These are phyloP conservation scores for Lojkania enalia DNA, from an alignment of 2,329 filamentous ascomycete genomes.

Conservation along the genomic window DNA sequence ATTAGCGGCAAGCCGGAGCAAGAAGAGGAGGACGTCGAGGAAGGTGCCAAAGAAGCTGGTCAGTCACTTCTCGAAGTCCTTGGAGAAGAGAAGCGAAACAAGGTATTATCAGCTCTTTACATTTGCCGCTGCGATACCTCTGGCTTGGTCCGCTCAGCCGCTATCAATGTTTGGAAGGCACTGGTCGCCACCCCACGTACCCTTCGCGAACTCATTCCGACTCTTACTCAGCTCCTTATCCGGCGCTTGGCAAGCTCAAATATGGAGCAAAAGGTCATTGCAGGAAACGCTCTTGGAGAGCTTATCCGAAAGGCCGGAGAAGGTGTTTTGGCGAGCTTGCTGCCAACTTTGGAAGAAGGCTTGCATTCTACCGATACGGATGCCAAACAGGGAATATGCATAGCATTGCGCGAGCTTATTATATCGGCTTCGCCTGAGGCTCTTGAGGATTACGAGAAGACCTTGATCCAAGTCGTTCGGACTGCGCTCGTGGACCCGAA, in stretches of 20 bases:
- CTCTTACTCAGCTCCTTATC: constrained; percentile 92
- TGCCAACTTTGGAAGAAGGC: constrained; percentile 91
- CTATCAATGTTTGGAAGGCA: constrained; percentile 95
- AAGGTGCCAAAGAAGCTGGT: constrained; percentile 81
- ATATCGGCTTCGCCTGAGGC: constrained; percentile 84
- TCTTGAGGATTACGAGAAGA: constrained; percentile 92
- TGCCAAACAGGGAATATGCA: constrained; percentile 95
- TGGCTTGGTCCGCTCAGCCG: constrained; percentile 83
- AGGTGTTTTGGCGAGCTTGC: constrained; percentile 80
- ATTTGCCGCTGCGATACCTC: constrained; percentile 98
- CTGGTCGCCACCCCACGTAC: constrained; percentile 89
- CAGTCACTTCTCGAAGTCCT: constrained; percentile 92
- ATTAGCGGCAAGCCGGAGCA: constrained; percentile 78
- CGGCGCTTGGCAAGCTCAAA: constrained; percentile 91
- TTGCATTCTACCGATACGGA: constrained; percentile 89
- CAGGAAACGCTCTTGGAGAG: constrained; percentile 93
- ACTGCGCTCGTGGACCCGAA: constrained; percentile 90
- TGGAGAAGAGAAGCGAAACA: constrained; percentile 94
- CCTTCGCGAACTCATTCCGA: constrained; percentile 93
- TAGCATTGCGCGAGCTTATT: constrained; percentile 92
- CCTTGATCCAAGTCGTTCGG: constrained; percentile 89
- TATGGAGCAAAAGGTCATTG: constrained; percentile 98
- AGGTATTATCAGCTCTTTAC: constrained; percentile 94
- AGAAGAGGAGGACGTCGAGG: constrained; percentile 78
- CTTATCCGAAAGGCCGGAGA: constrained; percentile 97